Base-by-base conservation (phyloP, 148 eudicot genomes). In the Rhododendron henanense region DNA sequence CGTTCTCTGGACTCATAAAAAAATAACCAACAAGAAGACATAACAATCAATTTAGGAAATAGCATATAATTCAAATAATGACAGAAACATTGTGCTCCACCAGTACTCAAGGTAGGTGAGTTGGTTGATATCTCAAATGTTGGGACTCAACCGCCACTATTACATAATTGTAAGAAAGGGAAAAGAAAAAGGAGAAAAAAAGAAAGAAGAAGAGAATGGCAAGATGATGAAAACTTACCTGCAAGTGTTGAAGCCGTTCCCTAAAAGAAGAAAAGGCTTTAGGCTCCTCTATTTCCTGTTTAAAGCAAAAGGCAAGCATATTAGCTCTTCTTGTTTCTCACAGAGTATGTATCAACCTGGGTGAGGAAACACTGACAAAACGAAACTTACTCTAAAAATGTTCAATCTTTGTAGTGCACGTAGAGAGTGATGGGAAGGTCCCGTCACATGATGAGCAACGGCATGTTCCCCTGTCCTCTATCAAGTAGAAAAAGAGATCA, bases 181-280 rank as follows among this genome's bases (percentile, higher is more conserved):
- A 81, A 47, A 41, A 21, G 19, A 6, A 23, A 44, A 65, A n/a
- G 41, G 37, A 61, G 19, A 18, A 18, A 67, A 19, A 10, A 23
- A 16, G 41, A 35, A 19, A 51, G 48, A 55, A 7, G 6, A 33
- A 23, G 47, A 57, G 19, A 33, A 48, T 78, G 78, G 67, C 63
- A 1, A 31, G 87, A 55, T 19, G 28, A 79, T 48, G 16, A 85
- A 37, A 81, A 67, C 18, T 86, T 88, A 91, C 99, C 97, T 96
- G 98, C 78, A 97, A 93, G 91, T 94, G 92, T 45, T 86, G 91
- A 55, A 97, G 92, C 79, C 98, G 92, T 89, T 97, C 98, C 84
- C 90, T 93, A 90, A 97, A 97, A 41, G 98, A 93, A 84, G 96
- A 91, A 88, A 94, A 95, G 51, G 84, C 85, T 85, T 88, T 90